These are phyloP conservation scores for Dalbergia oliveri DNA, from an alignment of 306 rosid species.

Conservation along the genomic window DNA sequence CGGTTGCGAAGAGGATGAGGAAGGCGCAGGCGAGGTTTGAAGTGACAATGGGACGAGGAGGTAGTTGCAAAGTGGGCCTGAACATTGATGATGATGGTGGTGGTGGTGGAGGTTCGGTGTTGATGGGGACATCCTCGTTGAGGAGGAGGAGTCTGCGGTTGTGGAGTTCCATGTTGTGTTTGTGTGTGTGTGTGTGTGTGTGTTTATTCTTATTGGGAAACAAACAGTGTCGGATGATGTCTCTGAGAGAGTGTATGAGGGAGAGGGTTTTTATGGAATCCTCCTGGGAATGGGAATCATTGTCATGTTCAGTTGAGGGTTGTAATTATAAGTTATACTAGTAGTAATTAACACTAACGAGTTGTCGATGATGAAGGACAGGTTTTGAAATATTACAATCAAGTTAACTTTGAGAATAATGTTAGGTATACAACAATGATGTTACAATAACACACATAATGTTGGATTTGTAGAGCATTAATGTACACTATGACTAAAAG, in stretches of 20 bases:
- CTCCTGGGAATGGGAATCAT: no score
- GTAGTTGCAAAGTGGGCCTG: neutral
- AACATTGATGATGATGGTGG: neutral
- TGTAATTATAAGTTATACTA: no score
- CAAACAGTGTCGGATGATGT: neutral
- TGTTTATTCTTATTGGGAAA: neutral
- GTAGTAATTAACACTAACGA: no score
- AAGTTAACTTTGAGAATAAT: no score
- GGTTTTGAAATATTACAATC: no score
- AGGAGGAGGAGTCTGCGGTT: slow-evolving; percentile 51
- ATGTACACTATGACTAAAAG: no score
- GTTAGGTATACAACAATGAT: no score
- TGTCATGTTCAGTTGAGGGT: no score
- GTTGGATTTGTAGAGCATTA: no score
- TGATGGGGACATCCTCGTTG: slow-evolving; percentile 45
- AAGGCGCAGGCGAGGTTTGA: slow-evolving; percentile 28
- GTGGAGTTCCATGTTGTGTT: slow-evolving; percentile 37
- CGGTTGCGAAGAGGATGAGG: slow-evolving; percentile 40
- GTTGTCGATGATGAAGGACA: no score
- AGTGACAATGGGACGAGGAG: slow-evolving; percentile 7
- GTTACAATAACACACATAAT: no score
- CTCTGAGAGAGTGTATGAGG: neutral
- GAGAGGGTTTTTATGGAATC: no score
- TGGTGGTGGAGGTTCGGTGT: neutral
- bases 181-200: neutral